Percentiles rank a stretch among this genome's conserved stretches.
These are phyloP conservation scores for Lodderomyces pseudojiufengensis DNA, from an alignment of 1,139 yeast genomes.

Conservation along the genomic window DNA sequence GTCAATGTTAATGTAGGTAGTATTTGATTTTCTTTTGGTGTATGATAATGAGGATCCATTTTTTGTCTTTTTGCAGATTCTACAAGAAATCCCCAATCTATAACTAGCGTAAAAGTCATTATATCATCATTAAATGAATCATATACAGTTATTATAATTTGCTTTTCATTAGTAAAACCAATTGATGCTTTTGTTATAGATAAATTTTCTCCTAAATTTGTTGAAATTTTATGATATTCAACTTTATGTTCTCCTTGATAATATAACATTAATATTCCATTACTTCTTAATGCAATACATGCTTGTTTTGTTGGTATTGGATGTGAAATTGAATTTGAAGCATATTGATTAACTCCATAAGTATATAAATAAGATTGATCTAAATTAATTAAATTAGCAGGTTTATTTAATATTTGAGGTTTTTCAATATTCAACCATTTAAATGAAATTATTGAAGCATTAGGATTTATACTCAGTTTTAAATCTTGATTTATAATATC, in stretches of 20 bases:
- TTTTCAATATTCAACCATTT: conserved; percentile 72
- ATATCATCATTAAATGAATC: conserved; percentile 40
- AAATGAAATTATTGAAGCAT: conserved; percentile 44
- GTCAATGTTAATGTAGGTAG: conserved; percentile 23
- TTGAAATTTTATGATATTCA: conserved; percentile 44
- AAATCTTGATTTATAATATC: conserved; percentile 26
- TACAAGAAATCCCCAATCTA: conserved; percentile 62
- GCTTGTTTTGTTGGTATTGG: conserved; percentile 72
- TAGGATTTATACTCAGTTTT: conserved; percentile 14
- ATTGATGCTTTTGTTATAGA: conserved; percentile 50
- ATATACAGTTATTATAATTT: conserved; percentile 47
- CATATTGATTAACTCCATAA: conserved; percentile 57
- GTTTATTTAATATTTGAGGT: conserved; percentile 51
- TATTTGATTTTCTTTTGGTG: conserved; percentile 39
- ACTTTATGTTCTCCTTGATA: conserved; percentile 62
- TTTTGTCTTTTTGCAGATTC: conserved; percentile 48
- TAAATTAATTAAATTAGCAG: conserved; percentile 37
- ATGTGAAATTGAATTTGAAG: conserved; percentile 62
- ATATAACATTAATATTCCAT: conserved; percentile 58
- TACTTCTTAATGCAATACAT: conserved; percentile 59
- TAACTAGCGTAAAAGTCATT: conserved; percentile 42
- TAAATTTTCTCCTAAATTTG: conserved; percentile 21
- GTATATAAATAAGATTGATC: conserved; percentile 30
- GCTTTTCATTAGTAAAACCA: conserved; percentile 54
- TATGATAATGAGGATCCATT: conserved; percentile 49